phyloP scores from a whole-genome alignment of 768 basidiomycete species.

The Boletus edulis region DNA sequence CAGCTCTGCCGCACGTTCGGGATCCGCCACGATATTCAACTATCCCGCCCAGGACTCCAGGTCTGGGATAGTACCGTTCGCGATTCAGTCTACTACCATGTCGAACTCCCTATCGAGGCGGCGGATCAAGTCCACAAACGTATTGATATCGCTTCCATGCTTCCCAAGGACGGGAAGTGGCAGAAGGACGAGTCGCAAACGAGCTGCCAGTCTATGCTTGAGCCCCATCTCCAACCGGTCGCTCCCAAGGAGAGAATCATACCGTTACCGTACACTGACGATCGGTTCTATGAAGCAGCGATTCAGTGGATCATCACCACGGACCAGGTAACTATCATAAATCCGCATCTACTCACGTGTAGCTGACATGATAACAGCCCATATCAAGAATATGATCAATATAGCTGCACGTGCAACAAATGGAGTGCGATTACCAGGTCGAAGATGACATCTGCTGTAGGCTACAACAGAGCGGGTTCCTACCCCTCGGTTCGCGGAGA shows the following conservation, averaged over 20 bases:
- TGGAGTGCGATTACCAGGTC: neutral
- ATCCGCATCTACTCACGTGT: too few relatives aligned
- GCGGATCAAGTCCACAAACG: too few relatives aligned
- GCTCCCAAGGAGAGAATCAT: neutral
- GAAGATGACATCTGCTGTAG: neutral
- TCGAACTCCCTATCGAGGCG: too few relatives aligned
- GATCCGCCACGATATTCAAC: too few relatives aligned
- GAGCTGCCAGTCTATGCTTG: neutral
- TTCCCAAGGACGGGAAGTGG: neutral
- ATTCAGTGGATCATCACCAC: neutral
- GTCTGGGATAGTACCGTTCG: too few relatives aligned
- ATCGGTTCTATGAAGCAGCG: neutral
- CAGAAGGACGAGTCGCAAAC: neutral
- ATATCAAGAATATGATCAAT: neutral
- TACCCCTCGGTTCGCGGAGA: too few relatives aligned
- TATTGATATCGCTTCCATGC: neutral
- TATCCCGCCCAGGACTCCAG: too few relatives aligned
- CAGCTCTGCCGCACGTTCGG: too few relatives aligned
- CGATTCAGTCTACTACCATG: too few relatives aligned
- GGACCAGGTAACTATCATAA: neutral
- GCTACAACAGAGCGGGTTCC: too few relatives aligned
- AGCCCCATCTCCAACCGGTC: neutral
- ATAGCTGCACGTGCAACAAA: neutral
- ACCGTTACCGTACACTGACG: neutral
- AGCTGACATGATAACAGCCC: neutral